Base-by-base conservation (phyloP, 2,329 filamentous ascomycete species). In the Pseudocercospora fuligena region DNA sequence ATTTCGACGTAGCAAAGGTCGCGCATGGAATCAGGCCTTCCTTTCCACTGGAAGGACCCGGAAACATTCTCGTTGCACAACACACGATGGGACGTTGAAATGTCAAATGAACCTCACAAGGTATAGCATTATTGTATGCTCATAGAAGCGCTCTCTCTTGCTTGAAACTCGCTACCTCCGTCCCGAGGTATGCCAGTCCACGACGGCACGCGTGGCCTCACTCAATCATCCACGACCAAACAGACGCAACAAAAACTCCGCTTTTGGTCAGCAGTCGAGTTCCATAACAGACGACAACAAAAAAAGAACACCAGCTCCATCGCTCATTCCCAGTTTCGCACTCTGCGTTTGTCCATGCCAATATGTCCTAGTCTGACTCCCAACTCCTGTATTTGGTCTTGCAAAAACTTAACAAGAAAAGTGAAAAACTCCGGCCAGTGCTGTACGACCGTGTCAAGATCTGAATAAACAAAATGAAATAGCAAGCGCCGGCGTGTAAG, bases 311-410 rank as follows among this genome's bases (percentile, higher is more conserved):
- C 61, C 57, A 64, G 65, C 65, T 67, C 65, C 65, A 25, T 63
- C 65, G 65, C 65, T 64, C 31, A 60, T 57, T 61, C 47, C 65
- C 61, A 51, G 36, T 47, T 51, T 67, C 58, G 57, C 61, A 67
- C 47, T 51, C 62, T 51, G 65, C 58, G 53, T 60, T 60, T 21
- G n/a, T 36, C 54, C 29, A 36, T 31, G 60, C 43, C 46, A 36
- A 51, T 61, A 61, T 43, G 49, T 53, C 56, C 31, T 43, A 51
- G 47, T 43, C 6, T 9, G 51, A 33, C 31, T 60, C 61, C 61
- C 49, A 66, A 66, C 64, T 61, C 64, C 64, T 53, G n/a, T 56
- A 29, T 58, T 25, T 40, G 23, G 21, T 12, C 46, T 16, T 29
- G 7, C 14, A 9, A 49, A 46, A 47, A 23, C 36, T 33, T 33